Base-by-base conservation (phyloP, 225 moss, liverwort and hornwort species). In the Polytrichum formosum region DNA sequence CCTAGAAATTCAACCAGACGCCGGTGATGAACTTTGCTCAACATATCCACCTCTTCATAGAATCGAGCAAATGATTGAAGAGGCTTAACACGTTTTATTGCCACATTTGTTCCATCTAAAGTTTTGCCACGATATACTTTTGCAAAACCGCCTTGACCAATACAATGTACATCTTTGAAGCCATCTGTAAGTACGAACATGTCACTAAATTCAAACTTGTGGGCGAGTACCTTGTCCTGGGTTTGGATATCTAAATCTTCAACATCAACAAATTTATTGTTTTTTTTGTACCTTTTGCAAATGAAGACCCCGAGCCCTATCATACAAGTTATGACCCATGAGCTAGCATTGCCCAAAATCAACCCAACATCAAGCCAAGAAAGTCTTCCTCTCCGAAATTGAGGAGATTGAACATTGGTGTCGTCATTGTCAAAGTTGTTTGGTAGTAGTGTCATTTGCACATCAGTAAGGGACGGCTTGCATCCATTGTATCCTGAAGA, bases 21-120 rank as follows among this genome's bases (percentile, higher is more conserved):
- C 9, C 69, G 23, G 23, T 69, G 69, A 18, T 54, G 31, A 20
- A 66, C 17, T 21, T 46, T 33, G 62, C 6, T 17, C 61, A 18
- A 35, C 9, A 70, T 55, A 13, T 18, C 33, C 64, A 79, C 74
- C 61, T 79, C 63, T 53, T 75, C 70, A 74, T 67, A 64, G 28
- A 79, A 70, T 28, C 27, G 21, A 9, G 6, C 10, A 70, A 7
- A 54, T 55, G 27, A 67, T 67, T 66, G 53, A 74, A 59, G 59
- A 23, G n/a, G 59, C 0, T 26, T 8, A 4, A 26, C 25, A 9
- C 27, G 23, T 26, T 63, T 63, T 17, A 63, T 63, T 6, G 28
- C 63, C 23, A 63, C 0, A 17, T 63, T 7, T 1, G 18, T 23
- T 20, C 59, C 59, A 46, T 16, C 46, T 6, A 23, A 2, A 23